These are phyloP conservation scores for Persicaria tinctoria DNA, from an alignment of 148 eudicot genomes.

Conservation along the genomic window DNA sequence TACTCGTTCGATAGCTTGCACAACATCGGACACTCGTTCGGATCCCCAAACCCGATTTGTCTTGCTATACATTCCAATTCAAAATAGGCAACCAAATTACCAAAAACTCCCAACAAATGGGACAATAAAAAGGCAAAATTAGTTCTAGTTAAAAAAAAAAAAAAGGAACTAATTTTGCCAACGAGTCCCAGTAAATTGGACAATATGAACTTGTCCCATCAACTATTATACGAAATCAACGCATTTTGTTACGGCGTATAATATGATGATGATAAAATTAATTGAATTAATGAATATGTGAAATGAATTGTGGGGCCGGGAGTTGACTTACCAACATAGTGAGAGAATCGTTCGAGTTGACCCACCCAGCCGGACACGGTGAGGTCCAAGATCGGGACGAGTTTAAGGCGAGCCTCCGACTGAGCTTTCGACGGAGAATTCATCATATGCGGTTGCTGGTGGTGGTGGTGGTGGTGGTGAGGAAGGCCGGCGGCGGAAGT, in stretches of 20 bases:
- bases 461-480: background rate
- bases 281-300: background rate
- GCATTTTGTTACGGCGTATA: too few species aligned
- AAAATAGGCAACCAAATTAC: background rate
- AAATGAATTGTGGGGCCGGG: background rate
- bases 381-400: constrained; percentile 38
- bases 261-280: too few species aligned
- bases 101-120: too few species aligned
- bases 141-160: too few species aligned
- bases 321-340: constrained; percentile 59
- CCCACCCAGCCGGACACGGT: constrained; percentile 50
- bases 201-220: too few species aligned
- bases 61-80: constrained; percentile 32
- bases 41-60: constrained; percentile 80
- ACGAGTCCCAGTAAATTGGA: too few species aligned
- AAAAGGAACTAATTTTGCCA: too few species aligned
- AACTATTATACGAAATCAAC: too few species aligned
- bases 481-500: background rate
- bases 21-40: constrained; percentile 52
- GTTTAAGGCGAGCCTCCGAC: background rate
- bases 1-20: constrained; percentile 60
- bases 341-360: constrained; percentile 65
- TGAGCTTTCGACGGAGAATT: background rate
- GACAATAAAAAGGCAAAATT: too few species aligned
- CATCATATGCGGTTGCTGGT: background rate